Conservation (phyloP, 176 grass and related monocot species). For the Bolboschoenus planiculmis region DNA sequence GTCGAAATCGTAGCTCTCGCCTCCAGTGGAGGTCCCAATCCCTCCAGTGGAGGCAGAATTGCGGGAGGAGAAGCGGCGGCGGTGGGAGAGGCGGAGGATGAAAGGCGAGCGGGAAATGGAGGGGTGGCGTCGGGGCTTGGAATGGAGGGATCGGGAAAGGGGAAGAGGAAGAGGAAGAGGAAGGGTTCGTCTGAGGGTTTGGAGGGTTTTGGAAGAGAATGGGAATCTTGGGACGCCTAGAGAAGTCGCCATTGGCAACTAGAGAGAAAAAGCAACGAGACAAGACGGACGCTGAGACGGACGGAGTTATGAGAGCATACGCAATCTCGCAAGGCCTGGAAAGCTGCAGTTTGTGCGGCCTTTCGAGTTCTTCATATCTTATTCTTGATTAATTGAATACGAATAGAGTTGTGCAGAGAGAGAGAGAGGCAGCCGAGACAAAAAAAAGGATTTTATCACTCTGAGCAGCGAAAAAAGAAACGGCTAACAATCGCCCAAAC, state of each 20-base stretch:
- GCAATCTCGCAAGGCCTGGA: neutral
- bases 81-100: slow-evolving; percentile 7
- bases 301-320: no score
- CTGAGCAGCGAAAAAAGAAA: neutral
- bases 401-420: neutral
- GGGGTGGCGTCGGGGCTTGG: neutral
- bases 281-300: no score
- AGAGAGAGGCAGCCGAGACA: neutral
- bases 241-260: slow-evolving; percentile 23
- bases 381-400: no score
- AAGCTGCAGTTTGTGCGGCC: neutral
- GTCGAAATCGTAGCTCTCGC: slow-evolving; percentile 61
- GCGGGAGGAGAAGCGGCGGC: slow-evolving; percentile 19
- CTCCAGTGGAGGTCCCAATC: slow-evolving; percentile 24
- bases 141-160: slow-evolving; percentile 15
- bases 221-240: slow-evolving; percentile 42
- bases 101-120: slow-evolving; percentile 24
- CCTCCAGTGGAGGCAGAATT: slow-evolving; percentile 10
- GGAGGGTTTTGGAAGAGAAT: slow-evolving; percentile 42
- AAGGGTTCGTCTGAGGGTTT: slow-evolving; percentile 38
- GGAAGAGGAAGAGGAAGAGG: slow-evolving; percentile 19
- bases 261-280: neutral
- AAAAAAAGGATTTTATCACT: neutral
- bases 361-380: no score
- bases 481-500: neutral